These are phyloP conservation scores for Cercospora nicotianae DNA, from an alignment of 2,329 filamentous ascomycete genomes.

Conservation along the genomic window DNA sequence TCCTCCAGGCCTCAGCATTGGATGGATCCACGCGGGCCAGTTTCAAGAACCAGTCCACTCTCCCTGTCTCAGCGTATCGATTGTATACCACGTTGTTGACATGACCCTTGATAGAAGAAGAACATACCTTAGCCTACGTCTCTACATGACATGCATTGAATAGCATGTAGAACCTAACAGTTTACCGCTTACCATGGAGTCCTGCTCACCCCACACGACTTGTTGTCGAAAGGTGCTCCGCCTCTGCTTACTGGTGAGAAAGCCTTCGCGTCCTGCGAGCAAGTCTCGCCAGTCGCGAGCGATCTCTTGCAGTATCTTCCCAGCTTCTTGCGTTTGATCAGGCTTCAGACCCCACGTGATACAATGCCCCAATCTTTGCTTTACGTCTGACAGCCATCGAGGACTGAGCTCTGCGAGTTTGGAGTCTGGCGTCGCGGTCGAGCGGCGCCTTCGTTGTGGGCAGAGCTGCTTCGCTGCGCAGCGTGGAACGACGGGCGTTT, in stretches of 20 bases:
- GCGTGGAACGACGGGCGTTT: neutral
- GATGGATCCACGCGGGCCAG: slow-evolving; percentile 65
- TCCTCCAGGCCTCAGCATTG: slow-evolving; percentile 64
- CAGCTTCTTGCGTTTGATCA: slow-evolving; percentile 59
- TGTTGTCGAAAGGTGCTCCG: slow-evolving; percentile 64
- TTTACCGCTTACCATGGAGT: slow-evolving; percentile 50
- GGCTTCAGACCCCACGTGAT: slow-evolving; percentile 69
- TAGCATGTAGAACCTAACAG: too few species aligned
- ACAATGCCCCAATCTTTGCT: slow-evolving; percentile 69
- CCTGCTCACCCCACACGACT: slow-evolving; percentile 84
- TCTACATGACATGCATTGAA: neutral
- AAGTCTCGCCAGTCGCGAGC: slow-evolving; percentile 69
- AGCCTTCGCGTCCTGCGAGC: slow-evolving; percentile 73
- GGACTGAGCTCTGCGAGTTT: slow-evolving; percentile 46
- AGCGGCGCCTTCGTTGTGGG: neutral
- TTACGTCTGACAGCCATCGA: slow-evolving; percentile 70
- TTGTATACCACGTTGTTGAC: slow-evolving; percentile 87
- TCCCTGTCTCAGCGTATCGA: slow-evolving; percentile 76
- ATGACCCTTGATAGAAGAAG: slow-evolving; percentile 54
- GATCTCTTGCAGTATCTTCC: slow-evolving; percentile 59
- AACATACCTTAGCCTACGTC: slow-evolving; percentile 21
- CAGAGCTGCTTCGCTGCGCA: neutral
- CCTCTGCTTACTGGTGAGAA: slow-evolving; percentile 62
- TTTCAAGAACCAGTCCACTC: slow-evolving; percentile 75
- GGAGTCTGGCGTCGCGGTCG: slow-evolving; percentile 15